Evolutionary conservation across 495 filamentous ascomycete species (phyloP).

Genomic region (Penicillium bovifimosum): DNA sequence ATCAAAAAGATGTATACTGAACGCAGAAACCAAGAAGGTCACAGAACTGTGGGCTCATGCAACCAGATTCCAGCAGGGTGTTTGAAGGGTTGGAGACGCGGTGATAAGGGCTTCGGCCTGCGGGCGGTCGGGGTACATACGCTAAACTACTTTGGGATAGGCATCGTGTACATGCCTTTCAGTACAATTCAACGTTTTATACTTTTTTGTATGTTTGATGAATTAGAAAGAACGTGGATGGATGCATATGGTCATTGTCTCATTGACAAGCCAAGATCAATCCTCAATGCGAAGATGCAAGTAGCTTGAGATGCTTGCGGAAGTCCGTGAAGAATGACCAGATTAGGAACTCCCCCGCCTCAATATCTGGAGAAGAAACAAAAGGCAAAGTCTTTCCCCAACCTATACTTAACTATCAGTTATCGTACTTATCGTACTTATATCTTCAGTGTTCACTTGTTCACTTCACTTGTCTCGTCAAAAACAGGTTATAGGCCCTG

Average conservation of each 20-base stretch:
- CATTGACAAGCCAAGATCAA: neutral
- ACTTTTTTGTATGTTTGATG: too few relatives aligned
- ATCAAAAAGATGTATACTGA: neutral
- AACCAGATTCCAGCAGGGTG: neutral
- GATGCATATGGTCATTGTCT: too few relatives aligned
- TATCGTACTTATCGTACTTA: too few relatives aligned
- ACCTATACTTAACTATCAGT: too few relatives aligned
- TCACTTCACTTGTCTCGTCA: too few relatives aligned
- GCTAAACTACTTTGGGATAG: conserved; percentile 5
- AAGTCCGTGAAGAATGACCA: neutral
- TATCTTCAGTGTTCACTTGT: too few relatives aligned
- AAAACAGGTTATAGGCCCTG: neutral
- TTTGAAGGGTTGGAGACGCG: conserved; percentile 1
- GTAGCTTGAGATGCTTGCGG: conserved; percentile 1
- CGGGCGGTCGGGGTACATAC: conserved; percentile 6
- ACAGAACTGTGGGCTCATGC: neutral
- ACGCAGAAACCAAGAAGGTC: neutral
- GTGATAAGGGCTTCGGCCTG: conserved; percentile 1
- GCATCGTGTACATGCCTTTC: neutral
- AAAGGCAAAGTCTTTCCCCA: neutral
- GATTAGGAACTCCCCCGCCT: neutral
- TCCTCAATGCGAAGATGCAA: neutral
- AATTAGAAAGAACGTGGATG: too few relatives aligned
- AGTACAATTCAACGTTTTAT: neutral
- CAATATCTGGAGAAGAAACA: neutral